A percentile compares a stretch with the other conserved stretches of the same genome.
Evolutionary conservation across 352 stramenopile species (phyloP).

Genomic region (Pythium aristosporum): DNA sequence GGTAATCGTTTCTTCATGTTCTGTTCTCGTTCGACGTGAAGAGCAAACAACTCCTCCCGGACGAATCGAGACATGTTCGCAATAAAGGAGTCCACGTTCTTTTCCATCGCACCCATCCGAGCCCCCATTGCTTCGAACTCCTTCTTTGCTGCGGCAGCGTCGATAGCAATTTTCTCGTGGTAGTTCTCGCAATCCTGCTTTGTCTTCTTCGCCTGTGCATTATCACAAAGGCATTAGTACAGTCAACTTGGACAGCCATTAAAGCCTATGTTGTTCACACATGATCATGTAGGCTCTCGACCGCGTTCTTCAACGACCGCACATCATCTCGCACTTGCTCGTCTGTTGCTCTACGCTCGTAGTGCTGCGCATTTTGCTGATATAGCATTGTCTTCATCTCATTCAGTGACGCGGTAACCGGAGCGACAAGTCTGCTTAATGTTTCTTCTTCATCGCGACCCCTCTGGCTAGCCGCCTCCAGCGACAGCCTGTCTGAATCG

Average conservation of each 20-base stretch:
- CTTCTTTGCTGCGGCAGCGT: slow-evolving; percentile 12
- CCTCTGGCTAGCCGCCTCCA: background rate
- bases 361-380: background rate
- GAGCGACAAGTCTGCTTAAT: slow-evolving; percentile 1
- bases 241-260: background rate
- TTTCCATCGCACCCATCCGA: slow-evolving; percentile 30
- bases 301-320: slow-evolving; percentile 7
- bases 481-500: background rate
- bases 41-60: slow-evolving; percentile 21
- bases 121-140: slow-evolving; percentile 27
- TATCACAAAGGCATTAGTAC: background rate
- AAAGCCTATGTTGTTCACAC: background rate
- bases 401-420: slow-evolving; percentile 3
- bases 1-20: background rate
- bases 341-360: background rate
- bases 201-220: slow-evolving; percentile 22
- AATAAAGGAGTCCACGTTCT: slow-evolving; percentile 28
- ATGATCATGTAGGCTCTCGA: slow-evolving; percentile 4
- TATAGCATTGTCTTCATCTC: slow-evolving; percentile 17
- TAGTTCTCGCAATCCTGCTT: slow-evolving; percentile 18
- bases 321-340: slow-evolving; percentile 1
- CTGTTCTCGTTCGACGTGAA: slow-evolving; percentile 14
- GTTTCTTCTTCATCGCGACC: slow-evolving; percentile 8
- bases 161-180: slow-evolving; percentile 26
- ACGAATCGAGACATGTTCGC: slow-evolving; percentile 31